Evolutionary conservation across 257 asterid genomes (phyloP).

Genomic region (Fraxinus cuspidata): DNA sequence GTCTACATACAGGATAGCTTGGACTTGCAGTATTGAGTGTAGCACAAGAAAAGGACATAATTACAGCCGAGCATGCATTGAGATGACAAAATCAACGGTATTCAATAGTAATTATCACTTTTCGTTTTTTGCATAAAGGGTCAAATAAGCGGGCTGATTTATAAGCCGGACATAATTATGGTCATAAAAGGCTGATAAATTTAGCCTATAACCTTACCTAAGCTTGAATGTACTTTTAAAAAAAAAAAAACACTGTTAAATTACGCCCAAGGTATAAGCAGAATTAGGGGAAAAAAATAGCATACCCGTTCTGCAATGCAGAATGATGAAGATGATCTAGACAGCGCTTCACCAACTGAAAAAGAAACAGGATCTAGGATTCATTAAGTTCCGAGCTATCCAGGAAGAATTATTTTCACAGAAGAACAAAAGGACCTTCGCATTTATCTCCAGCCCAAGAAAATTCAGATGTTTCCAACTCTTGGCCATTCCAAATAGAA

Average conservation of each 20-base stretch:
- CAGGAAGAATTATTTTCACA: constrained; percentile 19
- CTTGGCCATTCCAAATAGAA: constrained; percentile 76
- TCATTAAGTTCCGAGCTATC: constrained; percentile 25
- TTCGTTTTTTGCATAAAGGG: not conserved
- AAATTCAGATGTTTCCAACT: constrained; percentile 70
- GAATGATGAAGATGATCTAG: constrained; percentile 45
- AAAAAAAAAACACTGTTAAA: not conserved
- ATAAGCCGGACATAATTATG: not conserved
- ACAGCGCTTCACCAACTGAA: constrained; percentile 81
- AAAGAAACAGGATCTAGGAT: constrained; percentile 27
- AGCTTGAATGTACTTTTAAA: too few species aligned
- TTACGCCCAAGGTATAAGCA: constrained; percentile 2
- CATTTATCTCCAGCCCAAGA: constrained; percentile 84
- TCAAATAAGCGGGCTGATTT: not conserved
- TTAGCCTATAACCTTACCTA: too few species aligned
- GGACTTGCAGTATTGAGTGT: not conserved
- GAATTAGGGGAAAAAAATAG: constrained; percentile 16
- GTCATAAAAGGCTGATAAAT: too few species aligned
- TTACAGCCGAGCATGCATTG: not conserved
- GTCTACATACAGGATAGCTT: not conserved
- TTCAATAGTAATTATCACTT: not conserved
- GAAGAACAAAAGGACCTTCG: constrained; percentile 55
- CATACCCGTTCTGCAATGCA: constrained; percentile 63
- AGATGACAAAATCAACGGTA: not conserved
- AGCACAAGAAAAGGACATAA: not conserved